These are phyloP conservation scores for Allium fistulosum DNA, from an alignment of 106 monocot genomes.

Conservation along the genomic window DNA sequence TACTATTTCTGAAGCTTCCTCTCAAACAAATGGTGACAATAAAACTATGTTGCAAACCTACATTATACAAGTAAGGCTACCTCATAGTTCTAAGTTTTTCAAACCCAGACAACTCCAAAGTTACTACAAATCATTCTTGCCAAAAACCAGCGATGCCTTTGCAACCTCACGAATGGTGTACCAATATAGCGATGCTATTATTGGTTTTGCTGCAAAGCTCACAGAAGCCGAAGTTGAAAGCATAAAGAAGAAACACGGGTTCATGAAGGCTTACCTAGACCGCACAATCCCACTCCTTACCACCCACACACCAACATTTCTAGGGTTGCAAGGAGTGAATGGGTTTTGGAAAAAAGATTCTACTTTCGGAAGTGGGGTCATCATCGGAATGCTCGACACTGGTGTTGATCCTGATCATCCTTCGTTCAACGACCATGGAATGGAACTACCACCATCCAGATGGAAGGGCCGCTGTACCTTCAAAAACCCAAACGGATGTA, in stretches of 20 bases:
- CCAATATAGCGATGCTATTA: constrained; percentile 6
- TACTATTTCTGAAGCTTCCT: not conserved
- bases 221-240: constrained; percentile 5
- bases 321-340: constrained; percentile 7
- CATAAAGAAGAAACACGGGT: constrained; percentile 10
- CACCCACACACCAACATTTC: constrained; percentile 33
- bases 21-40: not conserved
- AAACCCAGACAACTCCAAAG: not conserved
- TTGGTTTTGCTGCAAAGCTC: constrained; percentile 18
- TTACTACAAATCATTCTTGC: constrained; percentile 20
- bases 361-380: constrained; percentile 15
- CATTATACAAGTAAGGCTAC: not conserved
- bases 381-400: constrained; percentile 36
- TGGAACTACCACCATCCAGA: constrained; percentile 24
- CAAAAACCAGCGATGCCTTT: not conserved
- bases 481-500: constrained; percentile 8
- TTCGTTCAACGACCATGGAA: constrained; percentile 24
- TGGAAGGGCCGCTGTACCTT: constrained; percentile 25
- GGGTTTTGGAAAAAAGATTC: constrained; percentile 8
- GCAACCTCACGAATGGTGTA: constrained; percentile 4
- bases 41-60: not conserved
- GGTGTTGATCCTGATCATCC: constrained; percentile 24
- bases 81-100: not conserved
- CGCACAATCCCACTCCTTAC: constrained; percentile 3
- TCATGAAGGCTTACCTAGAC: constrained; percentile 7